These are phyloP conservation scores for Melaleuca alternifolia DNA, from an alignment of 345 rosid species.

Conservation along the genomic window DNA sequence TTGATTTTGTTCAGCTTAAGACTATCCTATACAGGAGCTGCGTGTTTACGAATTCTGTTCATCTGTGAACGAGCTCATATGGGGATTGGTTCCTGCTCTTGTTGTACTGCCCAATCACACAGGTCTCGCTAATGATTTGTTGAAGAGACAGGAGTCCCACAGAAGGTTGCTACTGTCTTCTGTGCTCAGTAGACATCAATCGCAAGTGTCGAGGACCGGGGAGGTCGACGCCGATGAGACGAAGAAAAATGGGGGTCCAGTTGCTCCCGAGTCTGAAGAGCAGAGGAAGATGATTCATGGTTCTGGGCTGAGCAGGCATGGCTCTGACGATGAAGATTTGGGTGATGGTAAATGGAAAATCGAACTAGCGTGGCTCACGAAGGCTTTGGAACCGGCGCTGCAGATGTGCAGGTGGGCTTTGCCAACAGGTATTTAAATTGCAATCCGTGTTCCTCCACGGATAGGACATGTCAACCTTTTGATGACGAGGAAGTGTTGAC, in stretches of 20 bases:
- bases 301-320: slow-evolving; percentile 12
- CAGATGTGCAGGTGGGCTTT: slow-evolving; percentile 73
- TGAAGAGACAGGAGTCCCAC: slow-evolving; percentile 23
- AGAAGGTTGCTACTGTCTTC: slow-evolving; percentile 26
- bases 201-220: slow-evolving; percentile 28
- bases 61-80: not conserved
- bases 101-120: slow-evolving; percentile 3
- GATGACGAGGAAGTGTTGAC: not conserved
- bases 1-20: not conserved
- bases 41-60: not conserved
- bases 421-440: slow-evolving; percentile 45
- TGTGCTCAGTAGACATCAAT: slow-evolving; percentile 32
- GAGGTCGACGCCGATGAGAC: slow-evolving; percentile 13
- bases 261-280: slow-evolving; percentile 11
- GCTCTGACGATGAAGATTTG: slow-evolving; percentile 39
- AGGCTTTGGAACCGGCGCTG: slow-evolving; percentile 71
- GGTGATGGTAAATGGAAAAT: slow-evolving; percentile 52
- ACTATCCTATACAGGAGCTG: not conserved
- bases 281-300: slow-evolving; percentile 9
- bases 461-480: not conserved
- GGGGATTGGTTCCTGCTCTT: not conserved
- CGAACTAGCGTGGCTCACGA: slow-evolving; percentile 74
- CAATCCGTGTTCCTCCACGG: not conserved
- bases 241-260: slow-evolving; percentile 2
- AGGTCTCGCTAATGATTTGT: slow-evolving; percentile 7